These are phyloP conservation scores for Annulohypoxylon truncatum DNA, from an alignment of 2,329 filamentous ascomycete species.

Conservation along the genomic window DNA sequence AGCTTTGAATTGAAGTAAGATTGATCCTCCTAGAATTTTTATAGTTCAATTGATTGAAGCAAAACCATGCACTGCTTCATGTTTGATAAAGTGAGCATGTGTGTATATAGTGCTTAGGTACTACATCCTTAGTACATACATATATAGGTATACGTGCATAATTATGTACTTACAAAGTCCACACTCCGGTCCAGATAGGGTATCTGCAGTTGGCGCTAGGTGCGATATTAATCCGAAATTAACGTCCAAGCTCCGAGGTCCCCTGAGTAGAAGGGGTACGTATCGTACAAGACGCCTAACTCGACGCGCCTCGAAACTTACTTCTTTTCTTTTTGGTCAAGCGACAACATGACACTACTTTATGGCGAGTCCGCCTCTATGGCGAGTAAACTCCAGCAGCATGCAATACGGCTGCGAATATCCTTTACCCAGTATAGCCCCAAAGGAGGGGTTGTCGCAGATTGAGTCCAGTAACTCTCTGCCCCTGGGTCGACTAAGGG, in stretches of 20 bases:
- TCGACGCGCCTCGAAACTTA: constrained; percentile 15
- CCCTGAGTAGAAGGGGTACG: background rate
- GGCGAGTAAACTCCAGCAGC: constrained; percentile 34
- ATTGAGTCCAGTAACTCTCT: constrained; percentile 52
- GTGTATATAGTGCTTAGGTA: too few species aligned
- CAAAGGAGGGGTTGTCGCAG: constrained; percentile 62
- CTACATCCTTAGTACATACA: too few species aligned
- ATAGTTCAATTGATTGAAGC: too few species aligned
- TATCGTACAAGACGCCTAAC: constrained; percentile 9
- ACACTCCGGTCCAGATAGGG: background rate
- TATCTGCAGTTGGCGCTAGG: constrained; percentile 14
- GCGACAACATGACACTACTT: constrained; percentile 41
- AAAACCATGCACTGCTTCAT: too few species aligned
- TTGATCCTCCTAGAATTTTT: too few species aligned
- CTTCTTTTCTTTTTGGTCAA: constrained; percentile 33
- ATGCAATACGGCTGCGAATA: constrained; percentile 41
- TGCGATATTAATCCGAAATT: constrained; percentile 19
- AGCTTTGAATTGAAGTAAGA: too few species aligned
- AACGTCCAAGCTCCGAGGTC: constrained; percentile 9
- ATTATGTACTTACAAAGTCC: too few species aligned
- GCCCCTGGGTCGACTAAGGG: constrained; percentile 44
- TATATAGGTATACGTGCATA: too few species aligned
- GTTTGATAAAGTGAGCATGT: too few species aligned
- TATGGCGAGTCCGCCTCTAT: constrained; percentile 29
- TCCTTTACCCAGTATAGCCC: constrained; percentile 55